A percentile compares a stretch with the other conserved stretches of the same genome.
phyloP scores from a whole-genome alignment of 257 asterid genomes.

The Thymus quinquecostatus region DNA sequence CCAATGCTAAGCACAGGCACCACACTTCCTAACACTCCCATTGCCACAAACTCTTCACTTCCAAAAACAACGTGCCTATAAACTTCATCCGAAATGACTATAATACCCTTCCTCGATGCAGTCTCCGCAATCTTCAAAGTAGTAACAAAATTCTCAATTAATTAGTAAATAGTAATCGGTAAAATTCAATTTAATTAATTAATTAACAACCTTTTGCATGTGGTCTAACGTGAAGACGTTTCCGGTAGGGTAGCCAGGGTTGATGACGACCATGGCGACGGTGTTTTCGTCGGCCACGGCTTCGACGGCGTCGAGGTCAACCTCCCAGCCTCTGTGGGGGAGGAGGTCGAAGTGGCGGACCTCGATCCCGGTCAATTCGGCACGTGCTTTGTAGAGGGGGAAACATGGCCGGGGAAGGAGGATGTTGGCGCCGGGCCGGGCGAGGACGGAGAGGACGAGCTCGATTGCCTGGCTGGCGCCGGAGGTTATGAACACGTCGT shows the following conservation, averaged over 20 bases:
- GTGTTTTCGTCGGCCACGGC: conserved; percentile 65
- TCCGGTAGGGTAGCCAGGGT: conserved; percentile 83
- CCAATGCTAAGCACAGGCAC: conserved; percentile 64
- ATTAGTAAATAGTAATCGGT: neutral
- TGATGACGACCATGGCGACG: conserved; percentile 63
- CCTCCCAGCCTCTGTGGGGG: conserved; percentile 65
- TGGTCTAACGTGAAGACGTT: conserved; percentile 61
- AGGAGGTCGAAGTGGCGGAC: conserved; percentile 66
- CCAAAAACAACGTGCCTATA: conserved; percentile 65
- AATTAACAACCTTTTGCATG: conserved; percentile 51
- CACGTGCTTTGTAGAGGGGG: conserved; percentile 58
- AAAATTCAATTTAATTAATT: neutral
- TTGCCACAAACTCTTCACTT: conserved; percentile 46
- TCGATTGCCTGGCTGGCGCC: conserved; percentile 81
- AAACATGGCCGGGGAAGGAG: conserved; percentile 68
- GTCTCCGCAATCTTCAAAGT: conserved; percentile 56
- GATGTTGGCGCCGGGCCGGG: conserved; percentile 67
- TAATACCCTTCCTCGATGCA: conserved; percentile 54
- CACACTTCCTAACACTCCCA: conserved; percentile 52
- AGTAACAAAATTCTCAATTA: neutral
- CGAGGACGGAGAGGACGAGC: conserved; percentile 50
- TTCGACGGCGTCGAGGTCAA: conserved; percentile 54
- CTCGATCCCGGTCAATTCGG: conserved; percentile 51
- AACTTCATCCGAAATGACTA: conserved; percentile 72
- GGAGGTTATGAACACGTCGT: conserved; percentile 55